Base-by-base conservation (phyloP, 306 rosid species). In the Lathyrus sativus region DNA sequence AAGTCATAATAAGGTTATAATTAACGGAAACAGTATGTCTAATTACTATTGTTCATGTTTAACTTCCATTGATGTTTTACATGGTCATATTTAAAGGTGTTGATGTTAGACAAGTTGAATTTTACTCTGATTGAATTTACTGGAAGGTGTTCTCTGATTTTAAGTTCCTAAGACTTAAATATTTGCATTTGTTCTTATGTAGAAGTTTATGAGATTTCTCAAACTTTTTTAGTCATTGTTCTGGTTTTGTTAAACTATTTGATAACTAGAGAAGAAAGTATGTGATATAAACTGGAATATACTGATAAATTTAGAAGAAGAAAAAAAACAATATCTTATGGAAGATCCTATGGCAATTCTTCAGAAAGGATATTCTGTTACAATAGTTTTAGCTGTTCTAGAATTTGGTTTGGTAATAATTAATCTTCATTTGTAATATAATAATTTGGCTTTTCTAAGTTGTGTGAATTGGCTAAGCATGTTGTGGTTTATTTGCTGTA, bases 321-420 rank as follows among this genome's bases (percentile, higher is more conserved):
- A 49, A 17, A 50, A 50, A 50, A 3, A 9, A 50, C 56, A 50
- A 50, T 18, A 17, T 17, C 9, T 17, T n/a, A 42, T 71, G 0
- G 97, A 93, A 83, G 99, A 93, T 85, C 97, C 99, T 4, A 93
- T 93, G 99, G 18, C 91, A 75, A 88, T 90, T 84, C 95, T 93
- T 60, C 90, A 93, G 81, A 90, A 84, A 81, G 97, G 99, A 88
- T 93, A 93, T 74, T 90, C 99, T 68, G 29, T 88, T 56, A 88
- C 97, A 12, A 89, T 93, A 71, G 78, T 90, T 64, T 81, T 93
- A 76, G 97, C 97, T 85, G 92, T 93, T 80, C 66, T 93, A 70
- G 83, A 96, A 55, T 93, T 93, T 74, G 91, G 95, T 70, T 71
- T 79, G 99, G 99, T 93, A 93, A 88, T 86, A 51, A 65, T 63